Percentiles rank a stretch among this genome's conserved stretches.
Evolutionary conservation across 106 monocot genomes (phyloP).

Genomic region (Dendrobium chrysotoxum): DNA sequence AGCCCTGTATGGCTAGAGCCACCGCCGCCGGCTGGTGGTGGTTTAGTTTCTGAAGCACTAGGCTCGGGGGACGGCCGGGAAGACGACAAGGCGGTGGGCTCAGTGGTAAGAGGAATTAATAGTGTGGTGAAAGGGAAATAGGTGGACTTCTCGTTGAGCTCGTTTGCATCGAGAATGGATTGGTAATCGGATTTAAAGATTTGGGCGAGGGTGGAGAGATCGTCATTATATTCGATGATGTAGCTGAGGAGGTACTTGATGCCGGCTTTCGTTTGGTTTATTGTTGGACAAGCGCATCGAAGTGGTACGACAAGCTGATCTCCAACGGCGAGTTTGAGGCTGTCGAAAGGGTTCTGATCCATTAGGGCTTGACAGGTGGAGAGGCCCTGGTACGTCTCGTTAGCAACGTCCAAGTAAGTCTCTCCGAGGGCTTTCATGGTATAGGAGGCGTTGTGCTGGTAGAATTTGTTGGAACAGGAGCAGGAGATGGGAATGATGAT

Average conservation of each 20-base stretch:
- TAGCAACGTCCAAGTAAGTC: slow-evolving; percentile 56
- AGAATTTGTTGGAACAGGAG: slow-evolving; percentile 35
- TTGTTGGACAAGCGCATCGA: slow-evolving; percentile 75
- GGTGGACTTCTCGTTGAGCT: slow-evolving; percentile 9
- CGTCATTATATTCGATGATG: slow-evolving; percentile 34
- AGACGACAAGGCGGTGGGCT: slow-evolving; percentile 25
- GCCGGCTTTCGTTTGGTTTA: slow-evolving; percentile 37
- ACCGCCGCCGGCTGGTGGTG: slow-evolving; percentile 4
- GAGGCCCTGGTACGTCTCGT: slow-evolving; percentile 74
- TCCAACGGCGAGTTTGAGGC: slow-evolving; percentile 20
- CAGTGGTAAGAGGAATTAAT: slow-evolving; percentile 42
- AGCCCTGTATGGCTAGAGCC: slow-evolving; percentile 15
- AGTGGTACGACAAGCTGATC: slow-evolving; percentile 38
- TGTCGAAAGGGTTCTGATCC: slow-evolving; percentile 48
- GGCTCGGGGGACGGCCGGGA: slow-evolving; percentile 15
- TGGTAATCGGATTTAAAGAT: slow-evolving; percentile 23
- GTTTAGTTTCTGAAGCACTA: slow-evolving; percentile 6
- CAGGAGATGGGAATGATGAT: slow-evolving; percentile 44
- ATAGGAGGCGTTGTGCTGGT: slow-evolving; percentile 69
- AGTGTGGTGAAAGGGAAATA: slow-evolving; percentile 70
- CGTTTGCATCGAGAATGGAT: slow-evolving; percentile 45
- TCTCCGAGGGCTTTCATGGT: slow-evolving; percentile 22
- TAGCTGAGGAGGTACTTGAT: slow-evolving; percentile 56
- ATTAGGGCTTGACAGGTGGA: slow-evolving; percentile 86
- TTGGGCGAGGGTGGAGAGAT: slow-evolving; percentile 29